These are phyloP conservation scores for Malassezia caprae DNA, from an alignment of 1,284 basidiomycete species.

Conservation along the genomic window DNA sequence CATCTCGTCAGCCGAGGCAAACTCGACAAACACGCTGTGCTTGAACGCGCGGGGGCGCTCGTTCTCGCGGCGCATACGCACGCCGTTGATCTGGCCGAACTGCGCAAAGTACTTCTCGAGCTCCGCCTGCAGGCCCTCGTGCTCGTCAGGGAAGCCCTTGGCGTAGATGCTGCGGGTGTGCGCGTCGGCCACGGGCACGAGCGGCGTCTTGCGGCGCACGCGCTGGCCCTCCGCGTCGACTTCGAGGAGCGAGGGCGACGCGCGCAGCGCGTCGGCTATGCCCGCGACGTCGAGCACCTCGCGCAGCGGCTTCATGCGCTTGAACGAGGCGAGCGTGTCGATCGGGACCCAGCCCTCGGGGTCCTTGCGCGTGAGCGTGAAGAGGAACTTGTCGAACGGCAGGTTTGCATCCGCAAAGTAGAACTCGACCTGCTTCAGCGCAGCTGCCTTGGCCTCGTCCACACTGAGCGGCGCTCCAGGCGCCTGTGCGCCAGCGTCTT, in stretches of 20 bases:
- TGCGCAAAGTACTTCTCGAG: conserved; percentile 73
- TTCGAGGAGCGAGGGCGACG: conserved; percentile 55
- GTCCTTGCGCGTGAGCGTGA: conserved; percentile 40
- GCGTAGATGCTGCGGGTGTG: conserved; percentile 49
- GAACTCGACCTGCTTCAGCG: conserved; percentile 62
- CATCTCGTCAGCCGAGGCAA: conserved; percentile 62
- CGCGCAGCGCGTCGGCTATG: conserved; percentile 31
- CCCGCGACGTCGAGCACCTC: conserved; percentile 28
- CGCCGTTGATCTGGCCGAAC: conserved; percentile 72
- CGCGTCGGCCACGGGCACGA: conserved; percentile 35
- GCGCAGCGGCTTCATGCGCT: conserved; percentile 68
- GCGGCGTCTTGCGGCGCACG: conserved; percentile 60
- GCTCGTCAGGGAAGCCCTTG: conserved; percentile 79
- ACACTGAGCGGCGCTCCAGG: neutral
- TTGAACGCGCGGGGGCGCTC: conserved; percentile 67
- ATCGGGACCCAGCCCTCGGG: conserved; percentile 75
- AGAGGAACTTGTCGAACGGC: conserved; percentile 97
- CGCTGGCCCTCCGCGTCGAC: conserved; percentile 65
- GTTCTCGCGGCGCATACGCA: conserved; percentile 67
- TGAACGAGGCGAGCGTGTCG: conserved; percentile 80
- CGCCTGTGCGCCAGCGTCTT: neutral
- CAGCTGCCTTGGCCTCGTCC: conserved; percentile 8
- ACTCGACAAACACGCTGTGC: conserved; percentile 89
- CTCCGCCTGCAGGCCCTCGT: conserved; percentile 60
- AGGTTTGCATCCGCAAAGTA: conserved; percentile 84